These are phyloP conservation scores for Penicillium vulpinum DNA, from an alignment of 2,329 filamentous ascomycete species.

Conservation along the genomic window DNA sequence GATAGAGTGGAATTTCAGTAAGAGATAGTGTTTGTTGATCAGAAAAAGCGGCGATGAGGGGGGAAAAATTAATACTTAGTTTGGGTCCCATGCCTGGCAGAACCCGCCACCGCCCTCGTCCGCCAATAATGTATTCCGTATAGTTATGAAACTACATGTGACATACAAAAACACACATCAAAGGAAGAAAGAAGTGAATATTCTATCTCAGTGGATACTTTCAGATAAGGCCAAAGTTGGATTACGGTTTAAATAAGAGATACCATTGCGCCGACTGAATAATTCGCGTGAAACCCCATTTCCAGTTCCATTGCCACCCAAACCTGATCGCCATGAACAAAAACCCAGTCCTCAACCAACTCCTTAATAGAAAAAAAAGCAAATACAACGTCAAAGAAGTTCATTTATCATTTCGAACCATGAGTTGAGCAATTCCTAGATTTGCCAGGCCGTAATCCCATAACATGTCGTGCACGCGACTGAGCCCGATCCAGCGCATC, in stretches of 20 bases:
- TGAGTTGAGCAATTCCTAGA: slow-evolving; percentile 5
- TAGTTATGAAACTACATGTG: background rate
- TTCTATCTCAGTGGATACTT: background rate
- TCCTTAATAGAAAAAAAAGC: slow-evolving; percentile 20
- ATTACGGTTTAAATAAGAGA: slow-evolving; percentile 5
- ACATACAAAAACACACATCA: background rate
- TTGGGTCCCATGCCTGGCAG: slow-evolving; percentile 24
- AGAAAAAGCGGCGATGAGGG: slow-evolving; percentile 25
- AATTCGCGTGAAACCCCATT: slow-evolving; percentile 1
- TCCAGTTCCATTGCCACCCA: slow-evolving; percentile 9
- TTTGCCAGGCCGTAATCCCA: slow-evolving; percentile 24
- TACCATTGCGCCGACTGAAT: slow-evolving; percentile 15
- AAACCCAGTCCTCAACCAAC: slow-evolving; percentile 13
- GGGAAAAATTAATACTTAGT: slow-evolving; percentile 29
- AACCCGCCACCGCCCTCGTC: slow-evolving; percentile 23
- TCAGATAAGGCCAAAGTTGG: background rate
- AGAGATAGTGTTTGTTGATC: slow-evolving; percentile 25
- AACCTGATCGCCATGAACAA: slow-evolving; percentile 22
- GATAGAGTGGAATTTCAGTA: slow-evolving; percentile 11
- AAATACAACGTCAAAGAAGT: slow-evolving; percentile 15
- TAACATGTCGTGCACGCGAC: slow-evolving; percentile 32
- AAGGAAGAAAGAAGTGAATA: background rate
- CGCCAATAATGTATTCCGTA: background rate
- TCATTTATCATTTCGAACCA: slow-evolving; percentile 6
- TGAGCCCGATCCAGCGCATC: slow-evolving; percentile 38